Percentiles rank a stretch among this genome's conserved stretches.
Conservation (phyloP, 441 rosid species). For the Viola pubescens region DNA sequence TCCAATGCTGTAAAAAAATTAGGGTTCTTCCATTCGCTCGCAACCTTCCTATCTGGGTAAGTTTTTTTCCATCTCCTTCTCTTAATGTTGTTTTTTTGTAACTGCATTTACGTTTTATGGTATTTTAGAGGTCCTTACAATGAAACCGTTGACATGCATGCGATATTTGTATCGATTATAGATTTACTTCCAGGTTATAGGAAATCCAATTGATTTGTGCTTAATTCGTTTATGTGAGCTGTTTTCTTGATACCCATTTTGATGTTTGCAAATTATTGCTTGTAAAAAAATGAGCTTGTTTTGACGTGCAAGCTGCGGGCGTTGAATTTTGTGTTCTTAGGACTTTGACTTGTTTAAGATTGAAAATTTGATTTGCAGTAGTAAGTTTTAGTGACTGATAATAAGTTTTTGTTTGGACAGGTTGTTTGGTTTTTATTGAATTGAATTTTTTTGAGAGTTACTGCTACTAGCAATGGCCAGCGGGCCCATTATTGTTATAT, state of each 20-base stretch:
- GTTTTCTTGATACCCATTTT: too few relatives aligned
- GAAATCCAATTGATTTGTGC: too few relatives aligned
- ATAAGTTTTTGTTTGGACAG: conserved; percentile 2
- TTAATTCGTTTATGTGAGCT: too few relatives aligned
- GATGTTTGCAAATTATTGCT: too few relatives aligned
- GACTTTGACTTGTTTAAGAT: background rate
- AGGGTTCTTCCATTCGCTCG: background rate
- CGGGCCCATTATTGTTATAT: conserved; percentile 33
- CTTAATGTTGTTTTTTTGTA: background rate
- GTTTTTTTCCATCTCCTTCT: background rate
- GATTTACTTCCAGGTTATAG: too few relatives aligned
- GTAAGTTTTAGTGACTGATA: background rate
- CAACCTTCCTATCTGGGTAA: conserved; percentile 6
- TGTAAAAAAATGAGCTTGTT: too few relatives aligned
- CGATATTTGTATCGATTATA: too few relatives aligned
- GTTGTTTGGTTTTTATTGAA: background rate
- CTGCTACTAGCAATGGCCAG: conserved; percentile 10
- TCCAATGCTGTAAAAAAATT: conserved; percentile 3
- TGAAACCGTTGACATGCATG: too few relatives aligned
- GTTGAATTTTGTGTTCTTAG: too few relatives aligned
- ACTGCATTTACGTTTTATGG: too few relatives aligned
- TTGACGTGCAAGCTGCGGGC: too few relatives aligned
- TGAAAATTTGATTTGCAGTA: background rate
- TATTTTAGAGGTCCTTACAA: too few relatives aligned
- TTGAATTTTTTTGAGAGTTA: background rate